Conservation (phyloP, 2,329 filamentous ascomycete genomes). For the Penicillium thymicola region DNA sequence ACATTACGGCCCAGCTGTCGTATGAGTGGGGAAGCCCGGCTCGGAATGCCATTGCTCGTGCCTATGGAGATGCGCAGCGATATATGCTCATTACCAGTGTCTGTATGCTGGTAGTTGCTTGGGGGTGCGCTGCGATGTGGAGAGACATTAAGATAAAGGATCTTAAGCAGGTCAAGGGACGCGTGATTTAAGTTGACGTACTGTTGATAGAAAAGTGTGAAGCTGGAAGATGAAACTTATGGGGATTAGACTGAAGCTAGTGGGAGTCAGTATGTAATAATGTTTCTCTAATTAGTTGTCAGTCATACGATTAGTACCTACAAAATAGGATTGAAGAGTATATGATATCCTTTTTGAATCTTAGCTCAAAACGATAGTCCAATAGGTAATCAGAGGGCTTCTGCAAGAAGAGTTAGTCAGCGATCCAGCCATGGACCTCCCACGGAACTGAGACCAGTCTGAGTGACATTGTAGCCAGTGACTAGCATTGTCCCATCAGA, state of each 20-base stretch:
- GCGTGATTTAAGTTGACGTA: neutral
- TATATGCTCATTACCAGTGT: conserved; percentile 50
- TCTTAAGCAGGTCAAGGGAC: conserved; percentile 6
- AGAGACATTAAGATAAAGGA: conserved; percentile 6
- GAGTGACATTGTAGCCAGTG: conserved; percentile 29
- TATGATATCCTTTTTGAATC: neutral
- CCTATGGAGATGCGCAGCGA: conserved; percentile 46
- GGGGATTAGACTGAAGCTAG: neutral
- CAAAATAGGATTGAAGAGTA: neutral
- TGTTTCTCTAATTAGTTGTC: neutral
- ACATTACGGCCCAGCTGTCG: conserved; percentile 3
- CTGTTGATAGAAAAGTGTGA: too few relatives aligned
- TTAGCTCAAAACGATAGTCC: neutral
- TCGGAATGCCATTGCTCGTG: conserved; percentile 42
- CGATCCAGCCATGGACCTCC: conserved; percentile 30
- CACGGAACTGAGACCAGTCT: conserved; percentile 24
- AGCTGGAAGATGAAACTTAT: neutral
- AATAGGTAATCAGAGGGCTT: neutral
- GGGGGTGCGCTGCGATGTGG: conserved; percentile 9
- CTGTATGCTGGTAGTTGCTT: conserved; percentile 45
- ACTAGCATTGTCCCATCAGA: conserved; percentile 26
- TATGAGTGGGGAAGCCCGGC: conserved; percentile 36
- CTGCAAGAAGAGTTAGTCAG: conserved; percentile 27
- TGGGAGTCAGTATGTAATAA: neutral
- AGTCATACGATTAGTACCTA: neutral